Base-by-base conservation (phyloP, 2,329 filamentous ascomycete species). In the Colletotrichum eremochloae region DNA sequence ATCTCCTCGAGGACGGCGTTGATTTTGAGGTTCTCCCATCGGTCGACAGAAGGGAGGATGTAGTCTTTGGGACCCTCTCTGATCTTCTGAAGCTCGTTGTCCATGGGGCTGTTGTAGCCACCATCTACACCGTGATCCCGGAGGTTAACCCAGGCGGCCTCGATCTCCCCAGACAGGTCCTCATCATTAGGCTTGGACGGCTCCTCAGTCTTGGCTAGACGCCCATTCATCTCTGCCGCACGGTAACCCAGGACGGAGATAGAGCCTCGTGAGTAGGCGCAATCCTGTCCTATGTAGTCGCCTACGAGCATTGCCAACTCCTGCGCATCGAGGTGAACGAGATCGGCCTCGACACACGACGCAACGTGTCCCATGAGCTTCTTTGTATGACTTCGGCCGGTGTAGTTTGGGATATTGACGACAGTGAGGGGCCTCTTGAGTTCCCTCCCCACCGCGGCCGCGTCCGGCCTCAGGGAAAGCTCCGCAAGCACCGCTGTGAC, bases 261-360 rank as follows among this genome's bases (percentile, higher is more conserved):
- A 29, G 83, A 79, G 1, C 88, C 86, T 15, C 85, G 79, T 2
- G 82, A 81, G 60, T 84, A 85, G 5, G 83, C 82, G 80, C 82
- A 85, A 71, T 88, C 86, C 76, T 93, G 90, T 5, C 91, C 92
- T 12, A 95, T 81, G 76, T 95, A 94, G 55, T 89, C 86, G 3
- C 91, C 92, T 0, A 92, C 86, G 36, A 96, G 83, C 62, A 91
- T 86, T 3, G 92, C 92, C 65, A 97, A 82, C 77, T 93, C 91
- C 74, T 91, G 88, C 1, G 93, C 90, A 77, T 91, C 89, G 14
- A 97, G 79, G 29, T 89, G 87, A 42, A 96, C 82, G 3, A 96
- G 78, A 75, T 96, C 90, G 3, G 93, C 91, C 8, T 83, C 83
- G 7, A 93, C 82, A 44, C 90, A 86, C 15, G 83, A 82, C 0